Evolutionary conservation across 2,329 filamentous ascomycete species (phyloP), one percentile per base, ranked within the genome.

Genomic region (Lomentospora prolificans): DNA sequence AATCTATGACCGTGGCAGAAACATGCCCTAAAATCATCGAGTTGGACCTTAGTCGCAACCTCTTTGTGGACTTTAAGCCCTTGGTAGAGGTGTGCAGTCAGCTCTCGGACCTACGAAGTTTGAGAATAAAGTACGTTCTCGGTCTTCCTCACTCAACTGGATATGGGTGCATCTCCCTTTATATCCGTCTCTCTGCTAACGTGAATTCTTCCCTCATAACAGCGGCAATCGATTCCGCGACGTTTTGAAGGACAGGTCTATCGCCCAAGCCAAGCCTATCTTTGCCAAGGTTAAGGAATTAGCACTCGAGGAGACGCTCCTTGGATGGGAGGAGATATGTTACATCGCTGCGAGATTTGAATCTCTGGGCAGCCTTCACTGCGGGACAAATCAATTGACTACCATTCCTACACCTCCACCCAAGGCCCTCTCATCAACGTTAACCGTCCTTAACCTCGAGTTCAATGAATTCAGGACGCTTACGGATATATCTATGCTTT

Each of bases 41-140:
- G 65, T 74, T 97, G 50, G 91, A 96, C 65, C 69, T 99, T 44
- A 90, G 90, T 64, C 81, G 89, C 53, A 97, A 95, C 66, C 68
- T 96, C 31, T 84, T 97, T 63, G 82, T 84, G 56, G 72, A 71
- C 9, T 80, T 91, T 67, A 71, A 72, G 2, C 81, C 87, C 24
- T 77, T 96, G 8, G 77, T 82, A 17, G 75, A 79, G 2, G 87
- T 97, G 39, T 94, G 89, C 66, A 72, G 72, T 5, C 80, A 87
- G 60, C 72, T 97, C 33, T 76, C 78, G n/a, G 74, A 75, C 19
- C 67, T 97, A 60, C 80, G 73, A 57, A 81, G 72, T 52, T 67
- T 96, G 61, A 84, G 83, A 59, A 71, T 92, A 33, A 89, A 87
- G 89, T 91, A 72, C 64, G 82, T 66, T n/a, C 30, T 22, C 5